A percentile compares a stretch with the other conserved stretches of the same genome.
These are phyloP conservation scores for Coemansia furcata DNA, from an alignment of 192 early-diverging fungal genomes.

Conservation along the genomic window DNA sequence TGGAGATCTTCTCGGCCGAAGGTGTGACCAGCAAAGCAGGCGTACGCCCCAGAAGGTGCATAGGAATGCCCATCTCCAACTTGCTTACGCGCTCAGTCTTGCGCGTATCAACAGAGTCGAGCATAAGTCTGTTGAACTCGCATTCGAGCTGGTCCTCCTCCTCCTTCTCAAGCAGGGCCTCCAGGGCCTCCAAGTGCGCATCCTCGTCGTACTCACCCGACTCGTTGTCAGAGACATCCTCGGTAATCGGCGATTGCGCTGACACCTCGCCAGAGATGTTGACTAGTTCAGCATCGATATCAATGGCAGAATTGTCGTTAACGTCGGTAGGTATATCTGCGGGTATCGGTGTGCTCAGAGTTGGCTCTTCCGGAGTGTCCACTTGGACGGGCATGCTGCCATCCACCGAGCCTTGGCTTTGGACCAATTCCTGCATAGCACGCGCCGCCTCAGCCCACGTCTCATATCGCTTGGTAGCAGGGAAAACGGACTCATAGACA, in stretches of 20 bases:
- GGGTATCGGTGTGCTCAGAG: not conserved
- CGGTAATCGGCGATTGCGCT: not conserved
- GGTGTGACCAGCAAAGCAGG: slow-evolving; percentile 7
- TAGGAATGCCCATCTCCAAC: slow-evolving; percentile 90
- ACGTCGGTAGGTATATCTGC: not conserved
- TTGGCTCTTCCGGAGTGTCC: not conserved
- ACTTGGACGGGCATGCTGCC: not conserved
- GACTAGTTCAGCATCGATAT: not conserved
- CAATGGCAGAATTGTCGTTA: not conserved
- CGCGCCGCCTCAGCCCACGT: slow-evolving; percentile 81
- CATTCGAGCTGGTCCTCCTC: slow-evolving; percentile 87
- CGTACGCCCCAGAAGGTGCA: slow-evolving; percentile 55
- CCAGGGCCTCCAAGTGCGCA: slow-evolving; percentile 61
- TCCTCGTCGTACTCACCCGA: slow-evolving; percentile 19
- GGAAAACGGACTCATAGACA: slow-evolving; percentile 67
- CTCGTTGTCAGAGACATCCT: not conserved
- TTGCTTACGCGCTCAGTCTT: slow-evolving; percentile 57
- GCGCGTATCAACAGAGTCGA: slow-evolving; percentile 83
- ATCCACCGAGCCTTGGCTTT: not conserved
- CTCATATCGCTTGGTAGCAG: slow-evolving; percentile 58
- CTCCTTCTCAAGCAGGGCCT: slow-evolving; percentile 68
- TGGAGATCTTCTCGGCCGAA: not conserved
- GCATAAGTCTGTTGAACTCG: slow-evolving; percentile 87
- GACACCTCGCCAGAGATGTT: not conserved
- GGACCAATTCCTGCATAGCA: slow-evolving; percentile 27